Base-by-base conservation (phyloP, 2,329 filamentous ascomycete genomes). In the Teratosphaeria zuluensis region DNA sequence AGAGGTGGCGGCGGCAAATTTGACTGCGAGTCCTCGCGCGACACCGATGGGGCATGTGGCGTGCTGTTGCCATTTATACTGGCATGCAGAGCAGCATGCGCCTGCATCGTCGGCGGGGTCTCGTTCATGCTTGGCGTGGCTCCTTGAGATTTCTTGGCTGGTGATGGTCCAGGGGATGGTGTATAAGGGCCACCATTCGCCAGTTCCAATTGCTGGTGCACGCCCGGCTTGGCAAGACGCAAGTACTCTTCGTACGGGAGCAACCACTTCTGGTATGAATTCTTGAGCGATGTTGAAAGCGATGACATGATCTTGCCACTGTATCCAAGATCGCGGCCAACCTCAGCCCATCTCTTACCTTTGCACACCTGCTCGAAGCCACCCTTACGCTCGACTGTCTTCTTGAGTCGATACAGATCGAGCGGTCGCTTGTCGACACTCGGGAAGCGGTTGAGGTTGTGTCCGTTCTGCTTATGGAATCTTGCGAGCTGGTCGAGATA, bases 281-380 rank as follows among this genome's bases (percentile, higher is more conserved):
- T 99, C 73, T 97, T 99, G 51, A 99, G 81, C 4, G 94, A 97
- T 0, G 94, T 99, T 5, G 94, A 99, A 53, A 99, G 78, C 8
- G 94, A 97, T 2, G 92, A 97, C 94, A 99, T 99, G 63, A 99
- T 99, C 78, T 99, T 99, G 71, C 94, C 94, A 70, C 92, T 97
- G 75, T 99, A 99, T 57, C 94, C 94, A 54, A 99, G 78, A 72
- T 97, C 94, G 69, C 94, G 86, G 35, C 94, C 94, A 66, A 99
- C 97, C 74, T 99, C 94, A 16, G 94, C 94, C 94, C 94, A 99
- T 77, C 97, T 97, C 77, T 99, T 99, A 58, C 87, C 82, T 75
- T 96, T 96, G 81, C 94, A 99, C 52, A 99, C 94, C 70, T 89
- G 89, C 58, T 96, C 92, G 67, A 99, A 99, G 2, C 94, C 94